Evolutionary conservation across 2,329 filamentous ascomycete species (phyloP), one percentile per base, ranked within the genome.

Genomic region (Apiospora malaysiana): DNA sequence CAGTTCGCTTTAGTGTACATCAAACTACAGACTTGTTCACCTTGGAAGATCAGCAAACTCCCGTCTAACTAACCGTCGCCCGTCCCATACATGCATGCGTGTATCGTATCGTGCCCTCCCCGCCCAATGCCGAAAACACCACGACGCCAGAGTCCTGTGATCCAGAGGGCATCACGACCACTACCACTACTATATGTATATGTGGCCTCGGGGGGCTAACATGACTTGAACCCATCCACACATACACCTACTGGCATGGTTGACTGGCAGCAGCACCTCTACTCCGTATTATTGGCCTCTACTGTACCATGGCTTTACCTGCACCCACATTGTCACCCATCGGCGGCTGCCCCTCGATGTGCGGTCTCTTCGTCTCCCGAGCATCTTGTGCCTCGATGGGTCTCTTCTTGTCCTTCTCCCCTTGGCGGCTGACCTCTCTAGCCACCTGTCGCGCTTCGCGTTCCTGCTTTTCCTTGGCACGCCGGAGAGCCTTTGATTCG

Each of bases 401-500:
- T 1, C 77, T 73, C 68, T 79, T 79, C 59, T 69, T 79, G 21
- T 79, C 77, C 68, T 74, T 78, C 1, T 79, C 77, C n/a, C 74
- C 71, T 56, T 81, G 79, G 40, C 75, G 79, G 42, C 75, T 74
- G 10, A 72, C 75, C 1, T 84, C 83, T 75, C 84, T 85, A 23
- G 81, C 82, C 0, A 77, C 81, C 7, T 83, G 84, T 4, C 84
- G 82, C 9, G 85, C 86, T 69, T 89, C 87, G 70, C 85, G 84
- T 40, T 89, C 87, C 72, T 85, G 86, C 70, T 89, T 89, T 80
- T 96, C 94, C 76, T 94, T 95, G 81, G 98, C 95, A 76, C 96
- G 96, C 43, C 96, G 88, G 37, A 97, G 86, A 21, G 94, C 95
- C 83, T 99, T 99, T 70, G 94, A 97, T 83, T 99, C 96, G 77